phyloP scores from a whole-genome alignment of 2,329 filamentous ascomycete genomes.

The Ascochyta viciae-villosae region DNA sequence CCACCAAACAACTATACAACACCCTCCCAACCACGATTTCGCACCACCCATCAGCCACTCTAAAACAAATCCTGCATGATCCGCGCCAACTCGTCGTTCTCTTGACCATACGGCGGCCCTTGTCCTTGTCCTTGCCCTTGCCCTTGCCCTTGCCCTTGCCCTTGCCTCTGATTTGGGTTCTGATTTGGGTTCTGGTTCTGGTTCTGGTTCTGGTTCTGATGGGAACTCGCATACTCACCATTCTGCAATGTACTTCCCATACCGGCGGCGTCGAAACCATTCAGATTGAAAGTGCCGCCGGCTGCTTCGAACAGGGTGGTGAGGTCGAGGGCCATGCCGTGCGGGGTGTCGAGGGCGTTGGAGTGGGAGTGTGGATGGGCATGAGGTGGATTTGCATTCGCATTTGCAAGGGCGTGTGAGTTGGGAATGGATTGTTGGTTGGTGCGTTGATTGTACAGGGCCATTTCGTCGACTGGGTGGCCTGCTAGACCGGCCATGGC shows the following conservation, averaged over 20 bases:
- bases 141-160: not conserved
- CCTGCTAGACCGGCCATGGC: constrained; percentile 71
- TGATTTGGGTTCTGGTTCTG: no score
- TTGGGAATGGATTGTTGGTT: no score
- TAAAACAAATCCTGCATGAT: constrained; percentile 67
- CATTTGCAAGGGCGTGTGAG: no score
- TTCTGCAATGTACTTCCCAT: constrained; percentile 46
- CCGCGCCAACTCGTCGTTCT: constrained; percentile 66
- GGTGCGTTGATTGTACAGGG: constrained; percentile 47
- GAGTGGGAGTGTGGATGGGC: not conserved
- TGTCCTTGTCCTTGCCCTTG: constrained; percentile 51
- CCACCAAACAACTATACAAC: no score
- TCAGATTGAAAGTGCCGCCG: constrained; percentile 54
- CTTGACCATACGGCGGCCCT: constrained; percentile 52
- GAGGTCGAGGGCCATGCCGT: constrained; percentile 68
- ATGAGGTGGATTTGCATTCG: no score
- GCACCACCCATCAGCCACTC: not conserved
- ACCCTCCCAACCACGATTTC: no score
- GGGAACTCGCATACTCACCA: constrained; percentile 38
- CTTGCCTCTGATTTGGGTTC: no score
- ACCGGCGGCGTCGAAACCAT: constrained; percentile 25
- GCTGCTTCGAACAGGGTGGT: constrained; percentile 70
- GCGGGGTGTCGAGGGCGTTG: constrained; percentile 58
- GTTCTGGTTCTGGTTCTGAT: no score
- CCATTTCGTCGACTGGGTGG: constrained; percentile 65